These are phyloP conservation scores for Ogataea glucozyma DNA, from an alignment of 805 yeast species.

Conservation along the genomic window DNA sequence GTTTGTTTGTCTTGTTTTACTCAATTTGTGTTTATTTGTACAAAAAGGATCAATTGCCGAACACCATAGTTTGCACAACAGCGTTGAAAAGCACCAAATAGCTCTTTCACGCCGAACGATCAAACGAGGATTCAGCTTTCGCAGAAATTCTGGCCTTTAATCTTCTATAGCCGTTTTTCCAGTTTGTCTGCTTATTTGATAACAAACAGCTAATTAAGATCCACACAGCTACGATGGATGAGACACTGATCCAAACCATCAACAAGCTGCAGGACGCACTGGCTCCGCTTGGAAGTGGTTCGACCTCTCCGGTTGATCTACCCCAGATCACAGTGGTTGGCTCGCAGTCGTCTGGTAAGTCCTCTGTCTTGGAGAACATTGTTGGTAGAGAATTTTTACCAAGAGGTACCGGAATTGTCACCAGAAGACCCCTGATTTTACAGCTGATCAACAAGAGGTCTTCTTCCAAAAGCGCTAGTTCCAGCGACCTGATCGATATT, in stretches of 20 bases:
- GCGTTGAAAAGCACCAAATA: neutral
- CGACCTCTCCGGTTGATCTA: slow-evolving; percentile 84
- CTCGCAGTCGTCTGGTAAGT: slow-evolving; percentile 86
- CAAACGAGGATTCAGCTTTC: too few species aligned
- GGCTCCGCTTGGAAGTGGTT: slow-evolving; percentile 91
- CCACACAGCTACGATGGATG: slow-evolving; percentile 56
- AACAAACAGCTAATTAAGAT: neutral
- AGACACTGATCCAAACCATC: slow-evolving; percentile 75
- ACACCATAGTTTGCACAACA: neutral
- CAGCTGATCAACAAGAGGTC: slow-evolving; percentile 76
- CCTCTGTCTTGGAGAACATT: slow-evolving; percentile 85
- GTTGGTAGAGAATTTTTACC: slow-evolving; percentile 92
- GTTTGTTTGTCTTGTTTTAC: neutral
- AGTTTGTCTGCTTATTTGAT: neutral
- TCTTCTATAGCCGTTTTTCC: neutral
- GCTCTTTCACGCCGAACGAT: neutral
- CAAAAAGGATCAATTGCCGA: neutral
- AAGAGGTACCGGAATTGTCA: slow-evolving; percentile 90
- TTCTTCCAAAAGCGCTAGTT: slow-evolving; percentile 19
- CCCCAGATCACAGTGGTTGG: slow-evolving; percentile 97
- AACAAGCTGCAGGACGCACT: slow-evolving; percentile 95
- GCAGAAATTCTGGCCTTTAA: neutral
- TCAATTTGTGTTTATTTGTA: slow-evolving; percentile 2
- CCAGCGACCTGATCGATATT: slow-evolving; percentile 43
- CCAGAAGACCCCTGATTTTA: slow-evolving; percentile 39